Evolutionary conservation across 768 basidiomycete species (phyloP).

Genomic region (Tricholoma bakamatsutake): DNA sequence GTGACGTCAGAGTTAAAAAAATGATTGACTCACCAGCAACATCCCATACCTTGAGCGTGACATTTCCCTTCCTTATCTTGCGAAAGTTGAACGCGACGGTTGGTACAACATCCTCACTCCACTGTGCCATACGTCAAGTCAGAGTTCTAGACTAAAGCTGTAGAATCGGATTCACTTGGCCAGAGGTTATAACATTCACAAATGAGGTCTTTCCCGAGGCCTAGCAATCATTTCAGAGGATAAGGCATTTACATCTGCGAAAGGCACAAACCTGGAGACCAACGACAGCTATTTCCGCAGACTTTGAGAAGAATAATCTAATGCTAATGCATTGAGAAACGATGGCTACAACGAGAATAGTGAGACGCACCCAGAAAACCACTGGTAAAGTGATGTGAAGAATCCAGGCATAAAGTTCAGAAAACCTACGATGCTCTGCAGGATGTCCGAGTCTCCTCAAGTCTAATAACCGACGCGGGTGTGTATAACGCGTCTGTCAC

Average conservation of each 20-base stretch:
- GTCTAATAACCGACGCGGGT: too few relatives aligned
- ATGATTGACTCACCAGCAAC: slow-evolving; percentile 62
- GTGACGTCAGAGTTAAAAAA: slow-evolving; percentile 7
- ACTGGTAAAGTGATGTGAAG: slow-evolving; percentile 37
- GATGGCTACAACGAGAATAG: neutral
- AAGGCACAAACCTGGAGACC: slow-evolving; percentile 63
- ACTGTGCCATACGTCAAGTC: slow-evolving; percentile 37
- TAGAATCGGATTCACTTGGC: slow-evolving; percentile 46
- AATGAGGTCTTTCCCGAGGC: slow-evolving; percentile 95
- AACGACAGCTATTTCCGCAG: slow-evolving; percentile 87
- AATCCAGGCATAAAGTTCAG: slow-evolving; percentile 32
- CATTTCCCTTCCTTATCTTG: slow-evolving; percentile 83
- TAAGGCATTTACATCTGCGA: neutral
- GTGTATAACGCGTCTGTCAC: neutral
- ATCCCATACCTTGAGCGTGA: slow-evolving; percentile 93
- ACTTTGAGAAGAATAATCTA: slow-evolving; percentile 82
- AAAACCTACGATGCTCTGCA: neutral
- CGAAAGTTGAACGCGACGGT: slow-evolving; percentile 92
- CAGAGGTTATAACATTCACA: slow-evolving; percentile 86
- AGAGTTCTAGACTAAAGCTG: neutral
- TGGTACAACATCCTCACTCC: slow-evolving; percentile 95
- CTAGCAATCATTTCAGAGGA: slow-evolving; percentile 30
- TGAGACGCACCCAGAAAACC: slow-evolving; percentile 35
- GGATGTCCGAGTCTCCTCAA: too few relatives aligned
- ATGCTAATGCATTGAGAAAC: neutral